Evolutionary conservation across 345 rosid genomes (phyloP), one percentile per base, ranked within the genome.

Genomic region (Gossypium stocksii): DNA sequence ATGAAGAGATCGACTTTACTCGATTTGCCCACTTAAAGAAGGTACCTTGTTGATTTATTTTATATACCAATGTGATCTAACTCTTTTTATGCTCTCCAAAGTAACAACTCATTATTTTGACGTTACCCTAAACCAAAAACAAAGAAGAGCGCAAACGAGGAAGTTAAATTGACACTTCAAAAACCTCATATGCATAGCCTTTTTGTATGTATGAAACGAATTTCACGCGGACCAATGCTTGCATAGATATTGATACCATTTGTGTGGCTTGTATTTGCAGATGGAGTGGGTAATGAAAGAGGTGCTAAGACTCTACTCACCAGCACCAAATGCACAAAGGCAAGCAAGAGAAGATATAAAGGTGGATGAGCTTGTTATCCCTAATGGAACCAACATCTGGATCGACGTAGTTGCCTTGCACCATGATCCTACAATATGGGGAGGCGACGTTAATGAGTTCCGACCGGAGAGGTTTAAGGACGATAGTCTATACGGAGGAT

Each of bases 201-300:
- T 12, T 63, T 3, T 3, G 1, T 19, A 65, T 0, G 2, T 9
- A 68, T 68, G 38, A 16, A 51, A 69, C 44, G 45, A 48, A 23
- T 49, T 68, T 68, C 72, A 68, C 43, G 57, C 15, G 44, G 9
- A 27, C 29, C 3, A 69, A 16, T 27, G 15, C 7, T 52, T 29
- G 29, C 46, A 25, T 25, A 25, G 62, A 57, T 57, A 57, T 9
- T 57, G 19, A 27, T n/a, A 69, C 29, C 11, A 27, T 12, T 68
- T 68, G 7, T 49, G 4, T 68, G 72, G 72, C 22, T 16, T 14
- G n/a, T 1, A 27, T 10, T 34, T 81, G 85, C 93, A 94, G 98
- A 89, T 90, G 97, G 91, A 87, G 44, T 89, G 93, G 94, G 97
- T 90, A 71, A 90, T 90, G 97, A 89, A 86, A 52, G 98, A 94